A percentile compares a stretch with the other conserved stretches of the same genome.
phyloP scores from a whole-genome alignment of 495 filamentous ascomycete genomes.

The Acidiella bohemica region DNA sequence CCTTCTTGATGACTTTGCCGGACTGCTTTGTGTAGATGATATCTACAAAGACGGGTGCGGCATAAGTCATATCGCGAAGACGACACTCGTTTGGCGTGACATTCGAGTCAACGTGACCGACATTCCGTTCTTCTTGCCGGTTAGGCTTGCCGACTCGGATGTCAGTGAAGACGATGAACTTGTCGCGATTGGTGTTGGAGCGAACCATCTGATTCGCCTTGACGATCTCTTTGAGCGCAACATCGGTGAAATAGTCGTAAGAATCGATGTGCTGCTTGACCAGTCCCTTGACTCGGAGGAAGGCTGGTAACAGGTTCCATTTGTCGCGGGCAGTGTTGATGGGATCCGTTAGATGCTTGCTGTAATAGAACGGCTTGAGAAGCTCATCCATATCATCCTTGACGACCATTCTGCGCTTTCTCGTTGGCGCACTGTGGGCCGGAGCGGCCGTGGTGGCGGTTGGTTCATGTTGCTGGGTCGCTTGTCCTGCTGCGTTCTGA shows the following conservation, averaged over 20 bases:
- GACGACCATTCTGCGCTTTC: constrained; percentile 3
- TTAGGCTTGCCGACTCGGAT: constrained; percentile 71
- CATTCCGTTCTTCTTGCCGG: constrained; percentile 52
- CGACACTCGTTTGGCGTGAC: constrained; percentile 89
- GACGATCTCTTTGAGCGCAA: constrained; percentile 91
- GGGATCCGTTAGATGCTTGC: constrained; percentile 81
- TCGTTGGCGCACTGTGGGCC: background rate
- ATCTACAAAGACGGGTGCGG: constrained; percentile 81
- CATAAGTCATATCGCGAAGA: constrained; percentile 87
- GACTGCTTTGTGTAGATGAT: constrained; percentile 66
- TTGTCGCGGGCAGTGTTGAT: constrained; percentile 91
- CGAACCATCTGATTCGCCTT: constrained; percentile 69
- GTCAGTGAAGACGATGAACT: constrained; percentile 29
- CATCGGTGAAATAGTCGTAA: constrained; percentile 92
- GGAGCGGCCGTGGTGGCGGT: background rate
- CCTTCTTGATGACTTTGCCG: constrained; percentile 50
- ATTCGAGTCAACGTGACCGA: constrained; percentile 40
- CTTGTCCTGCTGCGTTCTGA: too few relatives aligned
- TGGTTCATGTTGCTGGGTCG: too few relatives aligned
- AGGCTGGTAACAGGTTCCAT: constrained; percentile 91
- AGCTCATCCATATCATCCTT: constrained; percentile 49
- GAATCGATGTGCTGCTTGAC: constrained; percentile 98
- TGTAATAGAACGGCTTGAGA: constrained; percentile 89
- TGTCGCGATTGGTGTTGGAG: constrained; percentile 33
- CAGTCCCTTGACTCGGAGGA: constrained; percentile 90